phyloP scores from a whole-genome alignment of 805 yeast genomes.

The Barnettozyma populi region DNA sequence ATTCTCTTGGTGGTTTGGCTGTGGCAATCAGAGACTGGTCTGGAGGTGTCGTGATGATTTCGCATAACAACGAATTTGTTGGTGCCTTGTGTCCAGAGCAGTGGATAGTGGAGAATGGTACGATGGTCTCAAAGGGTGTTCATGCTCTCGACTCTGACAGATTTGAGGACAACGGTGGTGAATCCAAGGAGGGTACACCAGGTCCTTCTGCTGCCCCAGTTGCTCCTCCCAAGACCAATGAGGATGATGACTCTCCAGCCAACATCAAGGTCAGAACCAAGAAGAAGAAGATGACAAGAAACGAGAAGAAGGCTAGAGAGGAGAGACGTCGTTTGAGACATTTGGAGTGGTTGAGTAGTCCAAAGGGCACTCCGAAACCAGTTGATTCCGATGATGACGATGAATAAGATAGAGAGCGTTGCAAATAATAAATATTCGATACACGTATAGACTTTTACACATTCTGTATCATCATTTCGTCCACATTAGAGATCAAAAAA shows the following conservation, averaged over 20 bases:
- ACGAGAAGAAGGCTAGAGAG: conserved; percentile 85
- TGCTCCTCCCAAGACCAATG: conserved; percentile 37
- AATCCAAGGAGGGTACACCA: conserved; percentile 43
- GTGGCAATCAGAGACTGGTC: conserved; percentile 97
- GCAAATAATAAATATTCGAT: not conserved
- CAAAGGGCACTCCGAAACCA: conserved; percentile 97
- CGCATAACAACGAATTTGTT: conserved; percentile 94
- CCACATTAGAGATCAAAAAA: no score
- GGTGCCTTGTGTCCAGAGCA: conserved; percentile 98
- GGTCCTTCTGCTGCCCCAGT: conserved; percentile 34
- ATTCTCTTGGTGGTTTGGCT: conserved; percentile 95
- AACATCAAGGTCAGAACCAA: conserved; percentile 87
- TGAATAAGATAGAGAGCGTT: conserved; percentile 22
- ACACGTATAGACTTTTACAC: not conserved
- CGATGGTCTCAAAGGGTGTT: conserved; percentile 77
- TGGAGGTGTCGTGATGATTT: conserved; percentile 98
- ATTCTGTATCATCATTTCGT: no score
- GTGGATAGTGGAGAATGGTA: conserved; percentile 95
- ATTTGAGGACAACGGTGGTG: conserved; percentile 69
- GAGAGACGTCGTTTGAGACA: conserved; percentile 93
- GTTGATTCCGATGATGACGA: conserved; percentile 92
- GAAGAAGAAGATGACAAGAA: conserved; percentile 97
- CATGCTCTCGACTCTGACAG: conserved; percentile 68
- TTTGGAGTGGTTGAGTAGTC: conserved; percentile 89
- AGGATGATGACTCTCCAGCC: conserved; percentile 89